Evolutionary conservation across 2,329 filamentous ascomycete species (phyloP).

Genomic region (Cryphonectria naterciae): DNA sequence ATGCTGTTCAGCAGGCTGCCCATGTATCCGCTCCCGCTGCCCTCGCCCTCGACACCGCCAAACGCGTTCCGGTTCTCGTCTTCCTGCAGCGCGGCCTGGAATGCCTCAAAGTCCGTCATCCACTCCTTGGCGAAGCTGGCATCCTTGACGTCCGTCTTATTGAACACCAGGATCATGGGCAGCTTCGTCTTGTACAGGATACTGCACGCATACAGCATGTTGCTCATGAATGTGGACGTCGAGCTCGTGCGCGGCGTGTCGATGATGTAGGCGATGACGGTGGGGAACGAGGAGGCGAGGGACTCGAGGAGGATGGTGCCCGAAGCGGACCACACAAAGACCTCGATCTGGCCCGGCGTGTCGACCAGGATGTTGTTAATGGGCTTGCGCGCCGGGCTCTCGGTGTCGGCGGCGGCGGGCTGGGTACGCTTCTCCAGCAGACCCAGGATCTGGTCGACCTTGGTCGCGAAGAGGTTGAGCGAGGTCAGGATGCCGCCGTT

Average conservation of each 20-base stretch:
- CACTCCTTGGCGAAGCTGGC: slow-evolving; percentile 92
- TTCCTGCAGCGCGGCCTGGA: slow-evolving; percentile 79
- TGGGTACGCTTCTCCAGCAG: slow-evolving; percentile 87
- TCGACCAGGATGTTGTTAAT: slow-evolving; percentile 89
- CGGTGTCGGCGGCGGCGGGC: slow-evolving; percentile 52
- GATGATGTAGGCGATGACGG: slow-evolving; percentile 95
- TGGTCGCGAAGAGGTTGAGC: slow-evolving; percentile 95
- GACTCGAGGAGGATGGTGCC: slow-evolving; percentile 93
- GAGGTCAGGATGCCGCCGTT: slow-evolving; percentile 97
- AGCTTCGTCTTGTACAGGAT: slow-evolving; percentile 99
- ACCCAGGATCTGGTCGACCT: slow-evolving; percentile 91
- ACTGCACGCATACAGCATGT: slow-evolving; percentile 98
- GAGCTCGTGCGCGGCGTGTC: slow-evolving; percentile 93
- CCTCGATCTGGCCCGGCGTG: slow-evolving; percentile 96
- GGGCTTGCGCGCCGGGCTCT: slow-evolving; percentile 62
- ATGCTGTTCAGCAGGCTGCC: slow-evolving; percentile 93
- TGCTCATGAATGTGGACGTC: slow-evolving; percentile 98
- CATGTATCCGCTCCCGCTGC: slow-evolving; percentile 91
- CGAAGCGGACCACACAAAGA: slow-evolving; percentile 97
- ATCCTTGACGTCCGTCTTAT: slow-evolving; percentile 96
- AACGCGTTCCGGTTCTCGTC: slow-evolving; percentile 82
- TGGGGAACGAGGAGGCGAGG: slow-evolving; percentile 91
- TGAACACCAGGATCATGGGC: slow-evolving; percentile 98
- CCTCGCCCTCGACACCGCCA: slow-evolving; percentile 69
- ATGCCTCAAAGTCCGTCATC: slow-evolving; percentile 99